Base-by-base conservation (phyloP, 208 protist species). In the Acanthamoeba lugdunensis region DNA sequence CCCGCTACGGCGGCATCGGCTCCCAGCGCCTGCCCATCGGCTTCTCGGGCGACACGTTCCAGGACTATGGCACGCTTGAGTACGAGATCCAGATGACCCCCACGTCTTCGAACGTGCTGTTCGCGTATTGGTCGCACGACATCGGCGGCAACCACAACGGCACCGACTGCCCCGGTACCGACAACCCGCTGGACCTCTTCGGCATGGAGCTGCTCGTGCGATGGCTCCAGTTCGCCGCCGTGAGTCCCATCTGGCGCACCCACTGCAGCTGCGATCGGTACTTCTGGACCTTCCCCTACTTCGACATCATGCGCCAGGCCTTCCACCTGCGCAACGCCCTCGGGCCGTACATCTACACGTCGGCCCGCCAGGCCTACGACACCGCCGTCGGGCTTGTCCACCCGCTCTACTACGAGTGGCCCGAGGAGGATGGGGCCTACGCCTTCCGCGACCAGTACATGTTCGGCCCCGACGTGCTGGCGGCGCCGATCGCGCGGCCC, bases 271-370 rank as follows among this genome's bases (percentile, higher is more conserved):
- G 94, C 50, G 11, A 71, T 41, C 50, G 87, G 21, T 45, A 92
- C n/a, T 88, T 92, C 90, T 48, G 58, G 79, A 75, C 41, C 23
- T 50, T 94, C 52, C 50, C 28, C 25, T 93, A 90, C 54, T 65
- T 95, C 18, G 63, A 93, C 21, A 28, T 77, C 28, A 96, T 84
- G 50, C 87, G 88, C 16, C 58, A 33, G 30, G 95, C 96, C 11
- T 25, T 97, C 71, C 37, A 67, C 54, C 58, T 56, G 28, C 90
- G 95, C 56, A 13, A 23, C 37, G 87, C 58, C 56, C 94, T 97
- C 28, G 28, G 97, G 4, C 96, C 96, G 4, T 96, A 97, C 94
- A 94, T 97, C 56, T 97, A 97, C 95, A 97, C 95, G 28, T 45
- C 52, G 25, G 94, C 58, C 21, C 85, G 95, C 13, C 23, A 8